Base-by-base conservation (phyloP, 371 early-diverging fungal species). In the Saksenaea vasiformis region DNA sequence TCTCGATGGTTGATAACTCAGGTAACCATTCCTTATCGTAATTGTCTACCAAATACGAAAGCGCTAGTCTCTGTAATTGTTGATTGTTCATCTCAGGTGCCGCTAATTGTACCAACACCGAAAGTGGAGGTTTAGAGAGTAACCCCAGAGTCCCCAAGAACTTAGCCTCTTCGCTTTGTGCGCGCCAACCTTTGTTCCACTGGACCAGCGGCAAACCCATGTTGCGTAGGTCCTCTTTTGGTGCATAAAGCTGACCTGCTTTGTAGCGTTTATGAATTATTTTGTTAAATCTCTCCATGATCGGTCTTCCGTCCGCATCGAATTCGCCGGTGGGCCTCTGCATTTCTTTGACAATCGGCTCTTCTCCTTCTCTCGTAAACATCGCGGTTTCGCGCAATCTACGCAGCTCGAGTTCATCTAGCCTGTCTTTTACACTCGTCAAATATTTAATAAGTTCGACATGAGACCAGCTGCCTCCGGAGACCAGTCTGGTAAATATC, bases 391-490 rank as follows among this genome's bases (percentile, higher is more conserved):
- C 79, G 27, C 78, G 69, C 44, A 96, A 75, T 54, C 90, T 80
- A 8, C 76, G 72, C 19, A 84, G 67, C 67, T 96, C 96, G 4
- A 67, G 60, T 0, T 73, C 66, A 11, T 84, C 85, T 3, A 95
- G 65, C 17, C 88, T 90, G 24, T 76, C 74, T 41, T 87, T 83
- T 22, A 93, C 85, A 1, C 88, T 82, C 0, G 91, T 83, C 8
- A 96, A 77, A 62, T 94, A 95, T 64, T 93, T 93, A 28, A 92
- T 84, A 2, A 96, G 79, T 61, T 94, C 92, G 26, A 89, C 77
- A 59, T 94, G 92, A 51, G 94, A 93, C 95, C 95, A 96, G 47
- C 90, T 90, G 22, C 95, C 86, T 10, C 88, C 89, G 10, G 86
- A 85, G 38, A 88, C 84, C 36, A 96, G 73, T 28, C 95, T 82